These are phyloP conservation scores for Citrus hindsii DNA, from an alignment of 345 rosid genomes.

Conservation along the genomic window DNA sequence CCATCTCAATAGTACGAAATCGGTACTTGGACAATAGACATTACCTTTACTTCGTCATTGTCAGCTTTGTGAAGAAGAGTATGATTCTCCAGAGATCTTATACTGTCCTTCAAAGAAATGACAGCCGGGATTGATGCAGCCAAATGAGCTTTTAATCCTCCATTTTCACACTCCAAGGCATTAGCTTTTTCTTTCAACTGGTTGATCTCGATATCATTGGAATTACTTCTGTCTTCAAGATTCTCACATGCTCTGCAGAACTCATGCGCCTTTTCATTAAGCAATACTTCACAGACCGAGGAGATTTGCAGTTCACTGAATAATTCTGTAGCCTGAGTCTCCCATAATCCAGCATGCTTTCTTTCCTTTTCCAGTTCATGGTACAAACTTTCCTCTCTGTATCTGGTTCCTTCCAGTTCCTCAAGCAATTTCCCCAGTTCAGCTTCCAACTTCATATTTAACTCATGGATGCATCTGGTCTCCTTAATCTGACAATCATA, in stretches of 20 bases:
- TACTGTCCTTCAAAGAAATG: slow-evolving; percentile 49
- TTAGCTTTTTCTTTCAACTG: slow-evolving; percentile 53
- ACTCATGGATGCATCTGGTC: slow-evolving; percentile 30
- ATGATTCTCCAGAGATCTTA: slow-evolving; percentile 64
- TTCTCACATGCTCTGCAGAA: slow-evolving; percentile 40
- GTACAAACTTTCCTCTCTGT: slow-evolving; percentile 48
- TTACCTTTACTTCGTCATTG: slow-evolving; percentile 49
- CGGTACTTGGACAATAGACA: not conserved
- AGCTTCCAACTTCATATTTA: slow-evolving; percentile 45
- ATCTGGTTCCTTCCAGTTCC: slow-evolving; percentile 47
- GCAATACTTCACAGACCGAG: slow-evolving; percentile 47
- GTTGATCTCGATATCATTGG: slow-evolving; percentile 44
- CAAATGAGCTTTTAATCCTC: slow-evolving; percentile 49
- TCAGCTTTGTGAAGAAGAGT: slow-evolving; percentile 27
- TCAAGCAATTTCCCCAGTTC: slow-evolving; percentile 36
- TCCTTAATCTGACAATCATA: slow-evolving; percentile 45
- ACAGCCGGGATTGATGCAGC: slow-evolving; percentile 52
- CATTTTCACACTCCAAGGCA: slow-evolving; percentile 56
- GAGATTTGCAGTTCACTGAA: slow-evolving; percentile 54
- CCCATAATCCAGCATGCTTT: slow-evolving; percentile 52
- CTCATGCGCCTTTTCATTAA: slow-evolving; percentile 57
- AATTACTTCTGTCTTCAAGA: slow-evolving; percentile 35
- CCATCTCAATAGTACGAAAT: slow-evolving; percentile 3
- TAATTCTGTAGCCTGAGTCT: slow-evolving; percentile 47
- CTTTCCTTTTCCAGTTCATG: slow-evolving; percentile 43